phyloP scores from a whole-genome alignment of 257 asterid genomes.

The Anisodus acutangulus region DNA sequence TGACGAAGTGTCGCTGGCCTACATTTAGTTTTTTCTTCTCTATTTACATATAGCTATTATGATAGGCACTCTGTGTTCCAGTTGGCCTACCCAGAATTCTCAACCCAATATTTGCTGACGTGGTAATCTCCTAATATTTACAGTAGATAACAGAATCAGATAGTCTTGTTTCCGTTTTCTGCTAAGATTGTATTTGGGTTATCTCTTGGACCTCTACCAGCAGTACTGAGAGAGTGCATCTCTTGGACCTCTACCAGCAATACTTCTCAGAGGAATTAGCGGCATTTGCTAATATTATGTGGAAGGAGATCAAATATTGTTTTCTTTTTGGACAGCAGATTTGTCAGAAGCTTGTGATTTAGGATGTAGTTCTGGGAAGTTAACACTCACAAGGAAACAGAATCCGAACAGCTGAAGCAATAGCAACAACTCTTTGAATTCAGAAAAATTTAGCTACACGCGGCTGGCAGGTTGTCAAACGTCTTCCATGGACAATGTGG shows the following conservation, averaged over 20 bases:
- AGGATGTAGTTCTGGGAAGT: background rate
- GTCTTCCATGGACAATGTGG: too few species aligned
- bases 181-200: background rate
- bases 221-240: background rate
- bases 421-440: background rate
- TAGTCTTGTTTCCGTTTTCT: background rate
- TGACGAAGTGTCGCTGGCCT: conserved; percentile 6
- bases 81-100: conserved; percentile 18
- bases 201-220: background rate
- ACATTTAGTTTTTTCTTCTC: background rate
- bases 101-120: background rate
- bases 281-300: background rate
- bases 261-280: background rate
- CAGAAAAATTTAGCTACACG: background rate
- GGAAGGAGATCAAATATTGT: background rate
- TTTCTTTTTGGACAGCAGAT: background rate
- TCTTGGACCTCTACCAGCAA: background rate
- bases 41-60: background rate
- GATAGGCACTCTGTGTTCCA: background rate
- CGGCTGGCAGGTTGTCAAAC: background rate
- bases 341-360: background rate
- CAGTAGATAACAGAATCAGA: background rate
- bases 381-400: background rate
- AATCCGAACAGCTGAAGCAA: background rate
- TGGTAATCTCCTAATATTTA: background rate